These are phyloP conservation scores for Teunomyces tritomae DNA, from an alignment of 805 yeast species.

Conservation along the genomic window DNA sequence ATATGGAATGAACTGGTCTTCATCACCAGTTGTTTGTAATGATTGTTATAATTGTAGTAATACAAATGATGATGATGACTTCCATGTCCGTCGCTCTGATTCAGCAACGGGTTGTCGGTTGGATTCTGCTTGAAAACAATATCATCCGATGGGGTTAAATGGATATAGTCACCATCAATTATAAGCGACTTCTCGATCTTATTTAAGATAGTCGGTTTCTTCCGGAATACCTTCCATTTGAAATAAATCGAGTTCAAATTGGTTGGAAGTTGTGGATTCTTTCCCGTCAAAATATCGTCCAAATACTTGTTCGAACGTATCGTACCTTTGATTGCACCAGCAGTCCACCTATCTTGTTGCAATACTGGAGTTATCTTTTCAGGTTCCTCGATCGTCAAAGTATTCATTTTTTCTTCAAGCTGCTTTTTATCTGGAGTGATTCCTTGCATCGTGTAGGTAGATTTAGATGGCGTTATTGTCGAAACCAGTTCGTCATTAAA, in stretches of 20 bases:
- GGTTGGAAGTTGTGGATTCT: constrained; percentile 29
- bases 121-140: constrained; percentile 41
- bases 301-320: constrained; percentile 22
- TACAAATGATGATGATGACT: constrained; percentile 36
- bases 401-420: constrained; percentile 17
- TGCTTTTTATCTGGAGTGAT: constrained; percentile 23
- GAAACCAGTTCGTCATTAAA: background rate
- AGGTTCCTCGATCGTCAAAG: background rate
- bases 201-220: constrained; percentile 78
- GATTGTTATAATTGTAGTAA: constrained; percentile 38
- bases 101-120: constrained; percentile 26
- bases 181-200: constrained; percentile 81
- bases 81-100: constrained; percentile 9
- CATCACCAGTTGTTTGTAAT: constrained; percentile 62
- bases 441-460: constrained; percentile 17
- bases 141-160: constrained; percentile 83
- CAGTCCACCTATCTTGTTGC: background rate
- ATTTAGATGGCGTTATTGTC: constrained; percentile 17
- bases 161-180: constrained; percentile 91
- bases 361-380: background rate
- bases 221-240: constrained; percentile 84
- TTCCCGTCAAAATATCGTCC: constrained; percentile 29
- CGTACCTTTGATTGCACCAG: background rate
- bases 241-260: constrained; percentile 59
- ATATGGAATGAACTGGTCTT: constrained; percentile 88